Evolutionary conservation across 2,329 filamentous ascomycete species (phyloP).

Genomic region (Verticillium zaregamsianum): DNA sequence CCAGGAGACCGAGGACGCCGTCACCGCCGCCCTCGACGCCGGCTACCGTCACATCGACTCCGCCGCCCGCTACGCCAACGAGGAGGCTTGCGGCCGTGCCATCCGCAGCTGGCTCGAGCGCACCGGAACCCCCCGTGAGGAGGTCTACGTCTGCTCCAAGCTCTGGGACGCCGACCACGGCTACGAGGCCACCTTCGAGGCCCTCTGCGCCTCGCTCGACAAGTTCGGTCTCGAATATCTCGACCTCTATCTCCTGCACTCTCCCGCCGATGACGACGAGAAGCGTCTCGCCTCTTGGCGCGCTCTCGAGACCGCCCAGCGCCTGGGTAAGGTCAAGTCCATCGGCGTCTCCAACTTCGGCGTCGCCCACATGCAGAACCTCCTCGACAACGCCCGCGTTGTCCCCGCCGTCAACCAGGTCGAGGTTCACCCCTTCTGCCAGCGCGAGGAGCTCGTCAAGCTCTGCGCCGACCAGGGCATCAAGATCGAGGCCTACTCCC

Average conservation of each 20-base stretch:
- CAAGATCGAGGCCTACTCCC: slow-evolving; percentile 22
- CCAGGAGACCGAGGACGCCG: slow-evolving; percentile 28
- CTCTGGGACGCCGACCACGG: slow-evolving; percentile 31
- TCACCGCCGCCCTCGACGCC: slow-evolving; percentile 31
- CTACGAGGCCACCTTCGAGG: slow-evolving; percentile 22
- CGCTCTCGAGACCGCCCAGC: slow-evolving; percentile 13
- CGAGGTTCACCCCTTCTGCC: slow-evolving; percentile 58
- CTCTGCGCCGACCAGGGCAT: slow-evolving; percentile 76
- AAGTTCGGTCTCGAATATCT: slow-evolving; percentile 44
- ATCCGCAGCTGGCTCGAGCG: slow-evolving; percentile 17
- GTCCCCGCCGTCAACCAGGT: slow-evolving; percentile 56
- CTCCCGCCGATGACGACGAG: slow-evolving; percentile 34
- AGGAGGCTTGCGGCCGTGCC: slow-evolving; percentile 14
- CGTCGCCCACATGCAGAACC: slow-evolving; percentile 24
- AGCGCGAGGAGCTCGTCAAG: slow-evolving; percentile 29
- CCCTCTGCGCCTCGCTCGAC: slow-evolving; percentile 38
- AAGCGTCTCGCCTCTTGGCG: slow-evolving; percentile 33
- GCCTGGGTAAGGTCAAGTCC: slow-evolving; percentile 39
- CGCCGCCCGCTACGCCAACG: slow-evolving; percentile 28
- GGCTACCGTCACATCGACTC: slow-evolving; percentile 53
- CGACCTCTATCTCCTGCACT: slow-evolving; percentile 50
- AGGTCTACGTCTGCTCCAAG: slow-evolving; percentile 33
- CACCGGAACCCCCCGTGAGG: slow-evolving; percentile 24
- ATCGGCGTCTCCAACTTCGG: slow-evolving; percentile 36
- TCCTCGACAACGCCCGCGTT: slow-evolving; percentile 36